phyloP scores from a whole-genome alignment of 257 asterid species.

The Datura wrightii region DNA sequence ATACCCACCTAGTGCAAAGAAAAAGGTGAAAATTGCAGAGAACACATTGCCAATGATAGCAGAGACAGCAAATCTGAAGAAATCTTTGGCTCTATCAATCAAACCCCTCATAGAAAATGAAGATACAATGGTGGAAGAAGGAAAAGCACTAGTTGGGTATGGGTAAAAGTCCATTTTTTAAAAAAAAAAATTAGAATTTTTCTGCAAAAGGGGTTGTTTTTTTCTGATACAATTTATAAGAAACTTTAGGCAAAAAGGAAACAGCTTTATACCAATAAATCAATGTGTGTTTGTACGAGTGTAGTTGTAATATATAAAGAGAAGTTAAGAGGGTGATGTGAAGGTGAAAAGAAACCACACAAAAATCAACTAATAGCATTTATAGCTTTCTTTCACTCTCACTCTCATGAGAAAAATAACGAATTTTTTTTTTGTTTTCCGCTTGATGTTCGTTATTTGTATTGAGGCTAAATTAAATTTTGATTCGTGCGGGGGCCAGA shows the following conservation, averaged over 20 bases:
- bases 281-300: neutral
- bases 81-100: constrained; percentile 60
- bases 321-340: constrained; percentile 22
- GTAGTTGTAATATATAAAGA: constrained; percentile 19
- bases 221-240: no score
- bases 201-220: neutral
- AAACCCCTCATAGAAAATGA: constrained; percentile 52
- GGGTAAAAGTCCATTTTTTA: constrained; percentile 72
- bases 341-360: constrained; percentile 29
- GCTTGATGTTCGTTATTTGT: fast-evolving
- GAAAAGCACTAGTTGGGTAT: constrained; percentile 62
- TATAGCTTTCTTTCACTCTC: constrained; percentile 17
- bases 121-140: constrained; percentile 53
- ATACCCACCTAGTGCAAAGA: constrained; percentile 71
- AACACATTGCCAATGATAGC: constrained; percentile 69
- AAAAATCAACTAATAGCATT: constrained; percentile 18
- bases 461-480: neutral
- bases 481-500: no score
- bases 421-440: neutral
- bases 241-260: neutral
- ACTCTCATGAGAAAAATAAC: neutral
- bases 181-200: neutral
- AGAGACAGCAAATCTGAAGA: constrained; percentile 63
- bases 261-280: neutral
- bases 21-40: constrained; percentile 76